Base-by-base conservation (phyloP, 75 land plant genomes). In the Cunninghamia lanceolata region DNA sequence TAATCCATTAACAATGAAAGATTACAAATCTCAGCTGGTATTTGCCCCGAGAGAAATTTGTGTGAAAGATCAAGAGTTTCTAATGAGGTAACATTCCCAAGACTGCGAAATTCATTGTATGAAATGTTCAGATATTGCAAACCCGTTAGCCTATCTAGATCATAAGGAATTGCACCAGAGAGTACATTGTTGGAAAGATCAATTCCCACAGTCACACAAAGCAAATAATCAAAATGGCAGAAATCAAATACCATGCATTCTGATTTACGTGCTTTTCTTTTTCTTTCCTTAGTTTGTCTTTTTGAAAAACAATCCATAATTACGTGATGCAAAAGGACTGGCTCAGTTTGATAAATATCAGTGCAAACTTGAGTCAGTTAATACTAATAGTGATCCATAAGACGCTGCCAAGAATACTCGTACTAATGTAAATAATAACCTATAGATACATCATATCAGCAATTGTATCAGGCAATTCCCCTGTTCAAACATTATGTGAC, bases 71-170 rank as follows among this genome's bases (percentile, higher is more conserved):
- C 97, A 81, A 94, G 88, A 3, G 50, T 76, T 47, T 85, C 87
- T 82, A 96, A 77, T 16, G 63, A 90, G 38, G 79, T 17, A 88
- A 92, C 85, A 38, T 78, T 88, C 46, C 88, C 91, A 28, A 94
- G 30, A 9, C 87, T 79, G 3, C 40, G 74, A 9, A 96, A 90
- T 39, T 80, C 86, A 86, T 96, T 96, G 83, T 88, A 84, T 2
- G 95, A 93, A 28, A 96, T 86, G 53, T 94, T 92, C 45, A 95
- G 89, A 84, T 86, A 90, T n/a, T 94, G 90, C 66, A 96, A 79
- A 14, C 91, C 93, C 84, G 56, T 50, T 0, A 94, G 84, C 1
- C 86, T 85, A 47, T 89, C 83, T 7, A 96, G 80, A 21, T 86
- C 88, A 2, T 81, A 43, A 38, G 99, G 99, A 35, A 96, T 94